Percentiles rank a stretch among this genome's conserved stretches.
Conservation (phyloP, 2,329 filamentous ascomycete species). For the Monilinia polystroma region DNA sequence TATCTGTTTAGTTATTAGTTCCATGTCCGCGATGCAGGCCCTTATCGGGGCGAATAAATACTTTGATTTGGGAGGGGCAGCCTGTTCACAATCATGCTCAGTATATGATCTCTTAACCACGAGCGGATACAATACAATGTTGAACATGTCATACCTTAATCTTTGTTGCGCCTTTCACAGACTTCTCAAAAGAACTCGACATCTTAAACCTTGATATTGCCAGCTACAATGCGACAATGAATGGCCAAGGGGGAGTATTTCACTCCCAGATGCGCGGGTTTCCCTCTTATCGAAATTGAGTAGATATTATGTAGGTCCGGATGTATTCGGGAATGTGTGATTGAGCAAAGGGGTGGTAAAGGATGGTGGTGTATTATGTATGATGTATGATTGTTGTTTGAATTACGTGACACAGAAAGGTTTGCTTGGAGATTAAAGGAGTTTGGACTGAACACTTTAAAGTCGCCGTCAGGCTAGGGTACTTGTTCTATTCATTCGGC, state of each 20-base stretch:
- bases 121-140: slow-evolving; percentile 9
- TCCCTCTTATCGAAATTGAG: slow-evolving; percentile 12
- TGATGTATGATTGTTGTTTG: neutral
- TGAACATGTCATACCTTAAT: slow-evolving; percentile 67
- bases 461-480: neutral
- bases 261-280: slow-evolving; percentile 20
- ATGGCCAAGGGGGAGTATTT: slow-evolving; percentile 20
- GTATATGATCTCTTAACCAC: slow-evolving; percentile 17
- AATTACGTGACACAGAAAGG: neutral
- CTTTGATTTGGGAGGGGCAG: slow-evolving; percentile 95
- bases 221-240: slow-evolving; percentile 22
- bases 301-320: slow-evolving; percentile 9
- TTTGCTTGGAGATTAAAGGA: slow-evolving; percentile 3
- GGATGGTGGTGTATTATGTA: neutral
- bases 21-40: neutral
- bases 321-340: slow-evolving; percentile 1
- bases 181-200: slow-evolving; percentile 95
- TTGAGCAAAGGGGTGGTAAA: slow-evolving; percentile 16
- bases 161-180: slow-evolving; percentile 97
- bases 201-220: slow-evolving; percentile 46
- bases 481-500: slow-evolving; percentile 6
- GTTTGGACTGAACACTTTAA: neutral
- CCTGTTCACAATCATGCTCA: slow-evolving; percentile 49
- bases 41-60: slow-evolving; percentile 50
- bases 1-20: slow-evolving; percentile 37